These are phyloP conservation scores for Acanthamoeba lugdunensis DNA, from an alignment of 208 protist species.

Conservation along the genomic window DNA sequence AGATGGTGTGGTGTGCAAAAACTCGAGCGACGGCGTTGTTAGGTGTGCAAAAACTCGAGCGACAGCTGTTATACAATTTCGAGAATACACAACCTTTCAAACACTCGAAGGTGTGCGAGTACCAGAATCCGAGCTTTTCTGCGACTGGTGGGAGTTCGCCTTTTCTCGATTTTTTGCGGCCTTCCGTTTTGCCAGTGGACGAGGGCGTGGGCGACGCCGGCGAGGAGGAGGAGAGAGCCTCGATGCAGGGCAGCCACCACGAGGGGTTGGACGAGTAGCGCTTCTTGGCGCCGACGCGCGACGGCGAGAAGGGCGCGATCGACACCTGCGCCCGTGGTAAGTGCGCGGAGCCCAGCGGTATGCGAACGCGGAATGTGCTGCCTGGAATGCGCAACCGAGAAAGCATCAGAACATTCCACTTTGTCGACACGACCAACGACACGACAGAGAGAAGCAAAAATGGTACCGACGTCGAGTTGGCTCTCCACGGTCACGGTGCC, in stretches of 20 bases:
- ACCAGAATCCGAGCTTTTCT: no score
- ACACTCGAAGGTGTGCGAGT: no score
- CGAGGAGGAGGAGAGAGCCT: not conserved
- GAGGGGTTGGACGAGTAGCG: not conserved
- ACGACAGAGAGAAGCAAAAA: not conserved
- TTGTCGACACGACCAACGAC: no score
- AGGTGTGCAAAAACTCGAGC: no score
- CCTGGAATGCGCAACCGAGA: not conserved
- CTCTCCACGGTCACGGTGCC: constrained; percentile 70
- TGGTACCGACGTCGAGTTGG: not conserved
- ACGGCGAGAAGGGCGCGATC: not conserved
- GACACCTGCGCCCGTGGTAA: constrained; percentile 19
- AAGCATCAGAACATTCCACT: no score
- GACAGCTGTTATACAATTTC: no score
- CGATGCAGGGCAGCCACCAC: not conserved
- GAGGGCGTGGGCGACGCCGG: not conserved
- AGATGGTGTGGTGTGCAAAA: no score
- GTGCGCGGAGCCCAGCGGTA: constrained; percentile 12
- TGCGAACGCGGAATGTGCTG: constrained; percentile 38
- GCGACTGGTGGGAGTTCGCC: no score
- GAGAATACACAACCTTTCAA: no score
- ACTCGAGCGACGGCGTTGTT: no score
- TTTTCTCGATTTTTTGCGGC: no score
- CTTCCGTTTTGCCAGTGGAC: no score
- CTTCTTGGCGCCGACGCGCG: not conserved